A percentile compares a stretch with the other conserved stretches of the same genome.
Evolutionary conservation across 108 stramenopile genomes (phyloP).

Genomic region (Ochromonas danica): DNA sequence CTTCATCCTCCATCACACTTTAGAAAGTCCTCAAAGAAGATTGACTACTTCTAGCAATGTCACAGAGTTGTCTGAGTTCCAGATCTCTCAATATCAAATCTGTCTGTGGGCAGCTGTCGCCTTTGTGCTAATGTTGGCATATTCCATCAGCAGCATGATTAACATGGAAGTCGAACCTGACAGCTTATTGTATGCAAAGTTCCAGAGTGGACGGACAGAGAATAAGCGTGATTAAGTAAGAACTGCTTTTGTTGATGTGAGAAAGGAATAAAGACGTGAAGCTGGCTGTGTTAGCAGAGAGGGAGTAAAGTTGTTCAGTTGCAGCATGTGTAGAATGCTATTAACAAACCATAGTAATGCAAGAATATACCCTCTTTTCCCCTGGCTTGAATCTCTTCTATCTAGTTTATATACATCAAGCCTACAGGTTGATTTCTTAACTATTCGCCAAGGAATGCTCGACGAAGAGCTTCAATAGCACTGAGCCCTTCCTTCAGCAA

Average conservation of each 20-base stretch:
- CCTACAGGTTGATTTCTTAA: background rate
- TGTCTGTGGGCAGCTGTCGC: slow-evolving; percentile 2
- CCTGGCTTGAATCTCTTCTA: no score
- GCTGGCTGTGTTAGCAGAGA: no score
- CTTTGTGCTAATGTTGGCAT: background rate
- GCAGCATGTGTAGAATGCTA: no score
- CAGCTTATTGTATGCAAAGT: slow-evolving; percentile 5
- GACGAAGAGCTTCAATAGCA: slow-evolving; percentile 30
- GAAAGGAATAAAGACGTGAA: no score
- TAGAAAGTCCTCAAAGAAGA: no score
- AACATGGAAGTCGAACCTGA: slow-evolving; percentile 18
- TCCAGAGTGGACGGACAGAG: slow-evolving; percentile 4
- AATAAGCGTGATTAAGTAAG: slow-evolving; percentile 26
- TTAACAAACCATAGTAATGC: no score
- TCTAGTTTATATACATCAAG: background rate
- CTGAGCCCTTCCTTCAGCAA: slow-evolving; percentile 25
- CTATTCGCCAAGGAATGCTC: background rate
- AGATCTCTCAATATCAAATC: slow-evolving; percentile 21
- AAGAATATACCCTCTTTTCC: no score
- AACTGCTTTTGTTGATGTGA: background rate
- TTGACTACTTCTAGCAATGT: background rate
- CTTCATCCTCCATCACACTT: background rate
- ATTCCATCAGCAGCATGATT: background rate
- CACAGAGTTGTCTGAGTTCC: background rate
- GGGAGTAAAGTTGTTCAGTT: no score